Evolutionary conservation across 2,329 filamentous ascomycete species (phyloP), one percentile per base, ranked within the genome.

Genomic region (Pseudogymnoascus sp.): DNA sequence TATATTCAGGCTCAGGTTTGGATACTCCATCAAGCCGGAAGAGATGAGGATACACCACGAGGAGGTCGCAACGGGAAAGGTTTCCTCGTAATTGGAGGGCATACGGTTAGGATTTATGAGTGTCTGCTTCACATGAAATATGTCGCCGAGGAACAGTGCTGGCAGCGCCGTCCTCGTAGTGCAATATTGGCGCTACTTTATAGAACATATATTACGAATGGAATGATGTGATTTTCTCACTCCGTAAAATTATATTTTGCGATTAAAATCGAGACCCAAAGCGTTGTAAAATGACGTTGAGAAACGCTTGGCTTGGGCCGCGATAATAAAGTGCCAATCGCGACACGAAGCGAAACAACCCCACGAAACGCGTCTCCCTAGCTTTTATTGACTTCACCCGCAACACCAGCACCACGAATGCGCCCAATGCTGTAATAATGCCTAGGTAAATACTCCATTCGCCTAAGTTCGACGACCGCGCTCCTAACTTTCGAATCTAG

Each of bases 401-500:
- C 36, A 40, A 37, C 31, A 34, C 14, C 18, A 25, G 12, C 46
- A 63, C 53, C 61, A 34, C 31, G 12, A 60, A 63, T 53, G 28
- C 53, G 42, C 49, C 66, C 56, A 31, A 71, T 73, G 70, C 62
- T 66, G 31, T 34, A 62, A 70, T 66, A 70, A 74, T 74, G 72
- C 72, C 72, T 68, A 72, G 72, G 72, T 74, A 67, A 53, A 49
- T 62, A 63, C 3, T 25, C 34, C 21, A 12, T 21, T 1, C 28
- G 1, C 23, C 12, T n/a, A 18, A 64, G 21, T 38, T 42, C 28
- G 11, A 23, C 8, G 21, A 23, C 16, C 18, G 18, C 25, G 3
- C 63, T 23, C 3, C 59, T 65, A 67, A 61, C 67, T 59, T 34
- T 31, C 36, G 12, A 38, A 23, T 61, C 63, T 1, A 97, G 95